A percentile compares a stretch with the other conserved stretches of the same genome.
Conservation (phyloP, 352 stramenopile genomes). For the Phytophthora quininea region DNA sequence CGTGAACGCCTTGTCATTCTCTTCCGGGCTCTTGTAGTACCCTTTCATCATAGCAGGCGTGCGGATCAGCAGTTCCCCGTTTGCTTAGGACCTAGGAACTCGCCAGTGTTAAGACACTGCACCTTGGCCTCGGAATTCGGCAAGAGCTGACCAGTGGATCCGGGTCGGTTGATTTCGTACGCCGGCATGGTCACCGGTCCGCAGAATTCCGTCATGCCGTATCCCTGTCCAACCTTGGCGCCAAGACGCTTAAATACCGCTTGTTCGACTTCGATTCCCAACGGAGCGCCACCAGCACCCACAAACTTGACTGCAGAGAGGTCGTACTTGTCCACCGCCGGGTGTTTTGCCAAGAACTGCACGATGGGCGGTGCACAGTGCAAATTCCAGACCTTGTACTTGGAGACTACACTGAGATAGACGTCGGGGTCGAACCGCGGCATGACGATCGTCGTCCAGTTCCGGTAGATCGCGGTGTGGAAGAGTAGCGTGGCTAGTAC, state of each 20-base stretch:
- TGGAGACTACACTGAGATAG: constrained; percentile 81
- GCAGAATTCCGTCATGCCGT: constrained; percentile 69
- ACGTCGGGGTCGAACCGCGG: constrained; percentile 85
- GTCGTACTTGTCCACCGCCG: constrained; percentile 90
- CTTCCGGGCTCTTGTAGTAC: constrained; percentile 78
- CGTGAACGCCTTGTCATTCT: constrained; percentile 76
- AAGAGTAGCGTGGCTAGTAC: constrained; percentile 87
- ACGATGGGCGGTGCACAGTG: constrained; percentile 88
- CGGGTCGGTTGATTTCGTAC: constrained; percentile 31
- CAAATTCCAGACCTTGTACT: constrained; percentile 61
- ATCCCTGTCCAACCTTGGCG: constrained; percentile 50
- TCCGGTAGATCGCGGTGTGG: constrained; percentile 70
- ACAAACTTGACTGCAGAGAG: constrained; percentile 73
- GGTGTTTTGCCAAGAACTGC: constrained; percentile 82
- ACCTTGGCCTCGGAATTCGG: constrained; percentile 48
- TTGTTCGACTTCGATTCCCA: constrained; percentile 76
- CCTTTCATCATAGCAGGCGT: constrained; percentile 35
- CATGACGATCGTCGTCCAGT: constrained; percentile 77
- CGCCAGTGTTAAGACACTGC: constrained; percentile 35
- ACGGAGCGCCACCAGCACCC: constrained; percentile 79
- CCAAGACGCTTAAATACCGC: constrained; percentile 64
- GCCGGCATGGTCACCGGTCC: constrained; percentile 55
- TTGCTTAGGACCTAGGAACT: constrained; percentile 35
- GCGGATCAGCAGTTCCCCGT: constrained; percentile 82
- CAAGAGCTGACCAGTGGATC: constrained; percentile 42